Evolutionary conservation across 495 filamentous ascomycete species (phyloP).

Genomic region (Penicillium atrosanguineum): DNA sequence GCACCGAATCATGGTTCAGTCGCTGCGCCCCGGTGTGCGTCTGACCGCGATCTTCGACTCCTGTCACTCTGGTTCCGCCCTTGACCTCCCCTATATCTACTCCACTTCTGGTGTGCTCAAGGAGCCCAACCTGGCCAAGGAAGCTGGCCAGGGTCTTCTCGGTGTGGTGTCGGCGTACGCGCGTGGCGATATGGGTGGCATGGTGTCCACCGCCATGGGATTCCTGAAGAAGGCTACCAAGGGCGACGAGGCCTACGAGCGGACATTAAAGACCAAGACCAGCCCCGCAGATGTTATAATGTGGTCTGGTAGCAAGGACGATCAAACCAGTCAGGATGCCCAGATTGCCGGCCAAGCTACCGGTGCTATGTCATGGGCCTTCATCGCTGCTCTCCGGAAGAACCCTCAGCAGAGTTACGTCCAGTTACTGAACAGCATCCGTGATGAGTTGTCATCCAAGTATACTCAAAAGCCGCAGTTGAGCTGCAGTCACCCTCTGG

Average conservation of each 20-base stretch:
- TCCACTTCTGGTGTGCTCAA: constrained; percentile 93
- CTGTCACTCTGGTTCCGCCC: constrained; percentile 95
- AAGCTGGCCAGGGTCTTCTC: constrained; percentile 90
- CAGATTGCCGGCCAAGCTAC: constrained; percentile 79
- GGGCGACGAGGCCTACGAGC: constrained; percentile 78
- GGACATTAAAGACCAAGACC: constrained; percentile 83
- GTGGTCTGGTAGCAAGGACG: constrained; percentile 96
- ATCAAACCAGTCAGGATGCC: constrained; percentile 76
- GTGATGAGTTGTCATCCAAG: constrained; percentile 82
- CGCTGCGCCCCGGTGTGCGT: constrained; percentile 78
- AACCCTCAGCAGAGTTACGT: constrained; percentile 98
- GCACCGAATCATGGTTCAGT: constrained; percentile 93
- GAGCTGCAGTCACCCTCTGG: constrained; percentile 92
- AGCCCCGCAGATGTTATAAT: constrained; percentile 95
- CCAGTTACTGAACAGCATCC: constrained; percentile 90
- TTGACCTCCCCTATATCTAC: constrained; percentile 97
- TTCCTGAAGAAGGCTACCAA: constrained; percentile 91
- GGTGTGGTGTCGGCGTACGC: constrained; percentile 87
- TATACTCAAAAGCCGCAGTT: constrained; percentile 97
- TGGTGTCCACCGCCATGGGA: constrained; percentile 75
- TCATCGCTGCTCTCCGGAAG: constrained; percentile 90
- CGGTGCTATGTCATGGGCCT: constrained; percentile 97
- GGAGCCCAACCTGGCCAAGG: constrained; percentile 96
- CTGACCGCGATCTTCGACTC: constrained; percentile 98
- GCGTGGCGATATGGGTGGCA: constrained; percentile 82